Percentiles rank a stretch among this genome's conserved stretches.
Conservation (phyloP, 768 basidiomycete genomes). For the Tubosaeta sp. region DNA sequence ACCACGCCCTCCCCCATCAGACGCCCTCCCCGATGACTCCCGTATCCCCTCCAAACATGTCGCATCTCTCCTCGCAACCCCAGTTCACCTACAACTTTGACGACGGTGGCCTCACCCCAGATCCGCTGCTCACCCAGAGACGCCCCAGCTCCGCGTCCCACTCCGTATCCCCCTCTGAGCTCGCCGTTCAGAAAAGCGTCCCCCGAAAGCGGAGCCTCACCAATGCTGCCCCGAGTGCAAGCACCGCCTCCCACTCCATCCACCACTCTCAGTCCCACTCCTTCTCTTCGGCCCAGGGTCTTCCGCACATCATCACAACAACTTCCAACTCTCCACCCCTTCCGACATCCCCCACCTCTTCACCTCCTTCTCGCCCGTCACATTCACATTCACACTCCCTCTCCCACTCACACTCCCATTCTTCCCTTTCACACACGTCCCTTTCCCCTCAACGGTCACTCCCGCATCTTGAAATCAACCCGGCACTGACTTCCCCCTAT, state of each 20-base stretch:
- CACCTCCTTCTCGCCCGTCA: conserved; percentile 22
- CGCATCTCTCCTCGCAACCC: conserved; percentile 43
- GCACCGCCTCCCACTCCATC: conserved; percentile 8
- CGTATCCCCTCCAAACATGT: conserved; percentile 44
- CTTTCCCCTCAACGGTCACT: conserved; percentile 16
- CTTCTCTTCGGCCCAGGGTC: conserved; percentile 14
- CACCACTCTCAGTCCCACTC: conserved; percentile 28
- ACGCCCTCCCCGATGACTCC: conserved; percentile 59
- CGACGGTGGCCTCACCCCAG: conserved; percentile 29
- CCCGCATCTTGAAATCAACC: conserved; percentile 28
- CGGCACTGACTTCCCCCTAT: conserved; percentile 35
- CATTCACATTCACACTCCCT: conserved; percentile 19
- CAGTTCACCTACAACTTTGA: conserved; percentile 52
- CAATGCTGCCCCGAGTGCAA: conserved; percentile 31
- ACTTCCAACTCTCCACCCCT: conserved; percentile 30
- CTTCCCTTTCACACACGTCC: conserved; percentile 24
- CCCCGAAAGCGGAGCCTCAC: conserved; percentile 68
- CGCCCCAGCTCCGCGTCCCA: conserved; percentile 38
- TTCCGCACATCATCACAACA: conserved; percentile 31
- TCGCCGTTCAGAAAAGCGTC: conserved; percentile 44
- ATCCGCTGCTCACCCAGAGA: conserved; percentile 26
- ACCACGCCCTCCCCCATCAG: conserved; percentile 41
- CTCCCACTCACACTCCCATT: conserved; percentile 18
- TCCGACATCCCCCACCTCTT: conserved; percentile 20
- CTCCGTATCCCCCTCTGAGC: conserved; percentile 45